These are phyloP conservation scores for Fusarium abutilonis DNA, from an alignment of 2,329 filamentous ascomycete genomes.

Conservation along the genomic window DNA sequence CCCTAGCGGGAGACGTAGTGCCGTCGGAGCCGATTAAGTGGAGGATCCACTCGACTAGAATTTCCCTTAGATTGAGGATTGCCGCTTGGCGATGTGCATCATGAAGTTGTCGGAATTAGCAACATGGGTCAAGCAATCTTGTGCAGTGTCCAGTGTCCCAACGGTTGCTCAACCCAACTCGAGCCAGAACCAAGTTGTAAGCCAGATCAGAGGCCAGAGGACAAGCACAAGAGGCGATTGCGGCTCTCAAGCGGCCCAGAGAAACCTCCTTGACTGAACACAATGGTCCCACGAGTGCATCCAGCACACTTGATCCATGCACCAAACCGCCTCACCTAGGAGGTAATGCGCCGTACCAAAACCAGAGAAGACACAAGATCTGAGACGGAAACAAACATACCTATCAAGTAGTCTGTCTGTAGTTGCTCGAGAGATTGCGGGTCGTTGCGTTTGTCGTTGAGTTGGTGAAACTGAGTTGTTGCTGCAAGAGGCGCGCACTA, in stretches of 20 bases:
- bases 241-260: slow-evolving; percentile 20
- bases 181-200: slow-evolving; percentile 18
- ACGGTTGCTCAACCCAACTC: slow-evolving; percentile 12
- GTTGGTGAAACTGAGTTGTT: slow-evolving; percentile 31
- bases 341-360: slow-evolving; percentile 41
- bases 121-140: slow-evolving; percentile 15
- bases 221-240: slow-evolving; percentile 16
- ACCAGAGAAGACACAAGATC: slow-evolving; percentile 33
- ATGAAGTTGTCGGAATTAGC: slow-evolving; percentile 38
- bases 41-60: slow-evolving; percentile 46
- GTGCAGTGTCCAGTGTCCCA: not conserved
- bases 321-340: slow-evolving; percentile 45
- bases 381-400: slow-evolving; percentile 44
- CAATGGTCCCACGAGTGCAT: slow-evolving; percentile 38
- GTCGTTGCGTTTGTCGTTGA: slow-evolving; percentile 37
- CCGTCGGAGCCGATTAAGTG: slow-evolving; percentile 46
- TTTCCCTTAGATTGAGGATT: slow-evolving; percentile 46
- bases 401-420: slow-evolving; percentile 32
- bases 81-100: slow-evolving; percentile 49
- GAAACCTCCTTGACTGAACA: slow-evolving; percentile 25
- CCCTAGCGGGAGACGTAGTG: slow-evolving; percentile 40
- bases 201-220: slow-evolving; percentile 11
- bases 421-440: slow-evolving; percentile 25
- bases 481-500: slow-evolving; percentile 35
- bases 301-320: slow-evolving; percentile 48